Conservation (phyloP, 2,329 filamentous ascomycete genomes). For the Botrytis elliptica region DNA sequence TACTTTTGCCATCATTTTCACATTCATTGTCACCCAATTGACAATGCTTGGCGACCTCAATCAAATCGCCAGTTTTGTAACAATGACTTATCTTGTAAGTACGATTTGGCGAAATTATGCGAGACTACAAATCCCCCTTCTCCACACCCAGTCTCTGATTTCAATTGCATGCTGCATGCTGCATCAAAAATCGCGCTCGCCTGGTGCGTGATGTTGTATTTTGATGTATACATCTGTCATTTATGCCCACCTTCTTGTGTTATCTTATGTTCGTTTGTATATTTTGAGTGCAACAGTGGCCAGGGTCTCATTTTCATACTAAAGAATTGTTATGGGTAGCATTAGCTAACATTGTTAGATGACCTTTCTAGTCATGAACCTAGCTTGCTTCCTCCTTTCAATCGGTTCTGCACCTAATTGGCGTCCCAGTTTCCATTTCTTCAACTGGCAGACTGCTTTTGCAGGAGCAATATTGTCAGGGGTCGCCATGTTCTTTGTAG, state of each 20-base stretch:
- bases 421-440: conserved; percentile 82
- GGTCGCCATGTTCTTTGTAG: conserved; percentile 85
- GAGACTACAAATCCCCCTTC: too few species aligned
- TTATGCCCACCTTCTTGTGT: too few species aligned
- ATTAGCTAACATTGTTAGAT: conserved; percentile 49
- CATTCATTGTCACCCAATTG: conserved; percentile 72
- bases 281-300: neutral
- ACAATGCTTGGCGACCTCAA: conserved; percentile 83
- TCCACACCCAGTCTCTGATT: neutral
- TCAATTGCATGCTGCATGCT: neutral
- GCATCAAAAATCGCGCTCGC: too few species aligned
- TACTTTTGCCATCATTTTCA: conserved; percentile 71
- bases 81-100: conserved; percentile 77
- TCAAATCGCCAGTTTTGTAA: conserved; percentile 84
- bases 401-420: conserved; percentile 88
- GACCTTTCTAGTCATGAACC: conserved; percentile 86
- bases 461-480: conserved; percentile 73
- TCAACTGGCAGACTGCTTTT: conserved; percentile 80
- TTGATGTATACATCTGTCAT: neutral
- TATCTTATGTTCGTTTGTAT: neutral
- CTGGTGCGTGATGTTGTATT: neutral
- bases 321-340: neutral
- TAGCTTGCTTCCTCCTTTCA: conserved; percentile 83
- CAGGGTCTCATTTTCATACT: neutral
- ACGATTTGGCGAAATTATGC: neutral